Conservation (phyloP, 2,329 filamentous ascomycete species). For the Nemania sp. region DNA sequence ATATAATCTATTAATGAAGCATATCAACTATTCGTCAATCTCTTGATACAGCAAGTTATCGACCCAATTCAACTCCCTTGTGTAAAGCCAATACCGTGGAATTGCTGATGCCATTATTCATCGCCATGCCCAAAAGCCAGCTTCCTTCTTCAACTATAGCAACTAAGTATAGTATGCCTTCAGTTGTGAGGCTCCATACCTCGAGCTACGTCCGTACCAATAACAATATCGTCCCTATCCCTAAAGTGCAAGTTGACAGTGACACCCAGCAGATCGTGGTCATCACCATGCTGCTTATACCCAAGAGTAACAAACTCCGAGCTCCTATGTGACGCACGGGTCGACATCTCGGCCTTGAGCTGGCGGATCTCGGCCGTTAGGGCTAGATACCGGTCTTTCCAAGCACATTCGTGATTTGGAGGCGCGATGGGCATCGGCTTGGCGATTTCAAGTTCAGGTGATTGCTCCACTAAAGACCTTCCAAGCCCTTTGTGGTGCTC, state of each 20-base stretch:
- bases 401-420: slow-evolving; percentile 57
- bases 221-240: slow-evolving; percentile 63
- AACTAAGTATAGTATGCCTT: not conserved
- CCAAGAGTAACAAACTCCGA: slow-evolving; percentile 40
- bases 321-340: slow-evolving; percentile 34
- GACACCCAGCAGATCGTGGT: slow-evolving; percentile 60
- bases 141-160: not conserved
- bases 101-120: not conserved
- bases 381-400: slow-evolving; percentile 57
- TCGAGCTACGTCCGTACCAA: slow-evolving; percentile 60
- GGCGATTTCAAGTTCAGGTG: slow-evolving; percentile 45
- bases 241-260: slow-evolving; percentile 65
- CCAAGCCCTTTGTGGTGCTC: slow-evolving; percentile 19
- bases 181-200: slow-evolving; percentile 24
- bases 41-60: not conserved
- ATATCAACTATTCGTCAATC: not conserved
- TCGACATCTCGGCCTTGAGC: slow-evolving; percentile 55
- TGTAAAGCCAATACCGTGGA: not conserved
- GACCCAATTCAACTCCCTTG: not conserved
- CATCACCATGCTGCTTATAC: slow-evolving; percentile 49
- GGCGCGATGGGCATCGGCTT: slow-evolving; percentile 53
- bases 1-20: slow-evolving; percentile 19
- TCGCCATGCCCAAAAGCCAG: not conserved
- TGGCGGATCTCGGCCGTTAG: slow-evolving; percentile 57
- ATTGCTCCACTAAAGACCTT: slow-evolving; percentile 11